A percentile compares a stretch with the other conserved stretches of the same genome.
Evolutionary conservation across 2,329 filamentous ascomycete genomes (phyloP).

Genomic region (Fusarium mexicanum): DNA sequence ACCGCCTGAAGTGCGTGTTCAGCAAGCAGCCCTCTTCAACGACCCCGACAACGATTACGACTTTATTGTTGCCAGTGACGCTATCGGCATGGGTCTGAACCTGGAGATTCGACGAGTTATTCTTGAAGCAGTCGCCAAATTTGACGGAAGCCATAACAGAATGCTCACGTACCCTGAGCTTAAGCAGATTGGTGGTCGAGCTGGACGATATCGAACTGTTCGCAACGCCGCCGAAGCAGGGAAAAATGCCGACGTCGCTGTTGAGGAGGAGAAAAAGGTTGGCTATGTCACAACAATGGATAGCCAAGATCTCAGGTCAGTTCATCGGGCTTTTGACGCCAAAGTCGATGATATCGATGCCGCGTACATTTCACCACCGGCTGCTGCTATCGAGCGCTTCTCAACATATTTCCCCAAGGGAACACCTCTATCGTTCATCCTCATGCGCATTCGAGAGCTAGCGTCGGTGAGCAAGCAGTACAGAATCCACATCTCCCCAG

Average conservation of each 20-base stretch:
- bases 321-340: constrained; percentile 70
- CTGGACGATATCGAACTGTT: constrained; percentile 83
- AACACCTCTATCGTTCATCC: constrained; percentile 84
- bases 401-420: constrained; percentile 81
- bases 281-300: constrained; percentile 86
- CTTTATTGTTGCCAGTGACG: constrained; percentile 91
- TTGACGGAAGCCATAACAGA: constrained; percentile 66
- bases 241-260: not conserved
- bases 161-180: constrained; percentile 78
- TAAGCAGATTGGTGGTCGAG: constrained; percentile 94
- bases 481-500: constrained; percentile 67
- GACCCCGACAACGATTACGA: constrained; percentile 96
- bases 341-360: constrained; percentile 73
- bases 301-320: constrained; percentile 68
- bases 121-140: constrained; percentile 82
- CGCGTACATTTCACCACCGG: constrained; percentile 80
- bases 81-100: constrained; percentile 97
- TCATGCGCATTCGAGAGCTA: constrained; percentile 78
- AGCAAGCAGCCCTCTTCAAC: constrained; percentile 94
- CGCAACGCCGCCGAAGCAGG: constrained; percentile 39
- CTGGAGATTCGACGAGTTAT: constrained; percentile 90
- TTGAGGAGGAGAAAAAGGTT: constrained; percentile 53
- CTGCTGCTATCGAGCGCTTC: constrained; percentile 77
- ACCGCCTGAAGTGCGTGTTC: constrained; percentile 90
- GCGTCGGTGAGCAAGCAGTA: constrained; percentile 72